Evolutionary conservation across 169 alveolate genomes (phyloP).

Genomic region (Plasmodium gallinaceum): DNA sequence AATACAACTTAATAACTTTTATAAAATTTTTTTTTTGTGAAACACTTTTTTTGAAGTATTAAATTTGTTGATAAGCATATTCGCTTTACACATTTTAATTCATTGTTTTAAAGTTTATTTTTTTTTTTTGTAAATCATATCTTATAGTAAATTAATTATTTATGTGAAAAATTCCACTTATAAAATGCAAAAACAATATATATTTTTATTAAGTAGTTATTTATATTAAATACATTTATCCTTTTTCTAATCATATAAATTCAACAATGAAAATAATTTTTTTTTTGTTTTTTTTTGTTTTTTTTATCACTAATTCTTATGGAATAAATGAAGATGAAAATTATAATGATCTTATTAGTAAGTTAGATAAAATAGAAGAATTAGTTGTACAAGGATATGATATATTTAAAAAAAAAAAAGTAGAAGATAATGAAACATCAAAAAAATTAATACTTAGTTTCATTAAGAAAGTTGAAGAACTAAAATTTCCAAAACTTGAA

Average conservation of each 20-base stretch:
- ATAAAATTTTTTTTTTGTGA: too few species aligned
- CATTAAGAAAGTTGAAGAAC: not conserved
- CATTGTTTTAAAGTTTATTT: too few species aligned
- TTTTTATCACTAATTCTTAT: slow-evolving; percentile 26
- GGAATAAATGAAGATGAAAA: slow-evolving; percentile 6
- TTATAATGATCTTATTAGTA: slow-evolving; percentile 24
- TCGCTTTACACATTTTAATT: too few species aligned
- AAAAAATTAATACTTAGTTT: not conserved
- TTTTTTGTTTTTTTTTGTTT: slow-evolving; percentile 42
- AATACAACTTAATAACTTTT: too few species aligned
- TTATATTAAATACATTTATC: not conserved
- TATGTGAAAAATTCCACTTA: too few species aligned
- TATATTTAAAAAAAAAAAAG: slow-evolving; percentile 35
- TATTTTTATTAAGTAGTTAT: too few species aligned
- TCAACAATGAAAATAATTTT: slow-evolving; percentile 47
- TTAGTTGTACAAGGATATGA: slow-evolving; percentile 24
- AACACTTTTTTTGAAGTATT: too few species aligned
- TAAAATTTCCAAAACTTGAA: slow-evolving; percentile 9
- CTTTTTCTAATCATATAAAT: not conserved
- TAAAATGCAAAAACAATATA: too few species aligned
- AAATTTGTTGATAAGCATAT: too few species aligned
- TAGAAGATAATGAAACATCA: not conserved
- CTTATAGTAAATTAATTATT: too few species aligned
- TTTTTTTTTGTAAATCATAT: too few species aligned
- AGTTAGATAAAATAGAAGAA: slow-evolving; percentile 26